Base-by-base conservation (phyloP, 805 yeast genomes). In the Pichia eremophila region DNA sequence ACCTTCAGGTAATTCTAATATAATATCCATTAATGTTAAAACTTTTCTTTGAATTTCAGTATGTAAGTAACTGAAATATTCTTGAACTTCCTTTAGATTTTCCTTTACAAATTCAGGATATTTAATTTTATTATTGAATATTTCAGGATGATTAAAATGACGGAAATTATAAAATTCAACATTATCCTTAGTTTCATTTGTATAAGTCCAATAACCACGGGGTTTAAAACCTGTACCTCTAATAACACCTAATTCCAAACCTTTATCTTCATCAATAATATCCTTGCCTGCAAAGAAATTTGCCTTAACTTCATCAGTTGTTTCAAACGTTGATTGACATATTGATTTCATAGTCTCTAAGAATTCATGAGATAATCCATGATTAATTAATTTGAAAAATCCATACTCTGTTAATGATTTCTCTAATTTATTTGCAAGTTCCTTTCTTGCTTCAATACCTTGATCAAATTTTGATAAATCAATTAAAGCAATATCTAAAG, bases 151-250 rank as follows among this genome's bases (percentile, higher is more conserved):
- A 7, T 61, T 59, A 45, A 71, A 62, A 46, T 72, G 68, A 36
- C 69, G 58, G 46, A 72, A 59, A 51, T 74, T 74, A 58, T 65
- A 73, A 49, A 69, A 70, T 41, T 63, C 72, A 45, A 74, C 72
- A 35, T 68, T 64, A 51, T 74, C 78, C 15, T 68, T 57, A 8
- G 68, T 67, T 1, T 70, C 70, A 49, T 71, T 66, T 18, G 69
- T 65, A 60, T 72, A 69, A 4, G 66, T 61, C 79, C 78, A 74
- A 52, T 72, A 72, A 22, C 74, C 73, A 39, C 62, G 63, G 3
- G 78, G 78, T 52, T 74, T 74, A 58, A 61, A 74, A 0, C 78
- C 78, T 36, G 60, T 59, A 8, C 75, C 77, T 19, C 76, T 59
- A 51, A 73, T 74, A 8, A 73, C 74, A 0, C 79, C 78, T 12